A percentile compares a stretch with the other conserved stretches of the same genome.
Conservation (phyloP, 2,329 filamentous ascomycete genomes). For the Scedosporium boydii region DNA sequence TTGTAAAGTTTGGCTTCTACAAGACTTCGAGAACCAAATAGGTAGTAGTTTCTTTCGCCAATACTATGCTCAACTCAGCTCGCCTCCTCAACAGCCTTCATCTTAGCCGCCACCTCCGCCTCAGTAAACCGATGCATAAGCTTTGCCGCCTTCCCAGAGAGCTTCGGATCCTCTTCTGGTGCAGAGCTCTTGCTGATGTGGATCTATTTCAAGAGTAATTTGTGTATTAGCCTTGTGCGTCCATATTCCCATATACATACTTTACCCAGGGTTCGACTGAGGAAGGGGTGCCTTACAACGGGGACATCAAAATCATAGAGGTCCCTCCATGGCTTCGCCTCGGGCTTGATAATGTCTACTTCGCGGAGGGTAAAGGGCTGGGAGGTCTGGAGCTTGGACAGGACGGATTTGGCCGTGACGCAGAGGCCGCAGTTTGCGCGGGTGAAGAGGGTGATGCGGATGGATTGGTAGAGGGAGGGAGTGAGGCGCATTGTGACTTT, state of each 20-base stretch:
- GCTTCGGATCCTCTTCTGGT: slow-evolving; percentile 41
- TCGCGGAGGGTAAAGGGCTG: slow-evolving; percentile 61
- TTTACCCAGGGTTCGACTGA: background rate
- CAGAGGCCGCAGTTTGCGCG: slow-evolving; percentile 65
- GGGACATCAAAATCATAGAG: slow-evolving; percentile 77
- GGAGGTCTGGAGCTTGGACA: slow-evolving; percentile 35
- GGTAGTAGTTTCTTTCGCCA: too few relatives aligned
- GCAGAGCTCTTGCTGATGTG: slow-evolving; percentile 50
- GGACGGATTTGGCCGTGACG: slow-evolving; percentile 54
- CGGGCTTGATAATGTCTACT: slow-evolving; percentile 57
- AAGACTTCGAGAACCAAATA: too few relatives aligned
- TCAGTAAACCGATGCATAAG: slow-evolving; percentile 70
- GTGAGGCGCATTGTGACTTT: slow-evolving; percentile 38
- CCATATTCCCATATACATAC: background rate
- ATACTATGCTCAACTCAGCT: background rate
- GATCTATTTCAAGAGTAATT: slow-evolving; percentile 30
- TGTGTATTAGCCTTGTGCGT: background rate
- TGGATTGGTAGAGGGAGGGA: slow-evolving; percentile 38
- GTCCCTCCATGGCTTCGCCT: slow-evolving; percentile 56
- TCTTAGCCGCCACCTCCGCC: slow-evolving; percentile 56
- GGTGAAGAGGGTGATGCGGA: slow-evolving; percentile 67
- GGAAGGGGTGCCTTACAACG: slow-evolving; percentile 43
- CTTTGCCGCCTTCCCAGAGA: slow-evolving; percentile 52
- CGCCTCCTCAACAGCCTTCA: slow-evolving; percentile 48
- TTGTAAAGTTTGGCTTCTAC: too few relatives aligned